A percentile compares a stretch with the other conserved stretches of the same genome.
Conservation (phyloP, 768 basidiomycete genomes). For the Leccinellum luteum region DNA sequence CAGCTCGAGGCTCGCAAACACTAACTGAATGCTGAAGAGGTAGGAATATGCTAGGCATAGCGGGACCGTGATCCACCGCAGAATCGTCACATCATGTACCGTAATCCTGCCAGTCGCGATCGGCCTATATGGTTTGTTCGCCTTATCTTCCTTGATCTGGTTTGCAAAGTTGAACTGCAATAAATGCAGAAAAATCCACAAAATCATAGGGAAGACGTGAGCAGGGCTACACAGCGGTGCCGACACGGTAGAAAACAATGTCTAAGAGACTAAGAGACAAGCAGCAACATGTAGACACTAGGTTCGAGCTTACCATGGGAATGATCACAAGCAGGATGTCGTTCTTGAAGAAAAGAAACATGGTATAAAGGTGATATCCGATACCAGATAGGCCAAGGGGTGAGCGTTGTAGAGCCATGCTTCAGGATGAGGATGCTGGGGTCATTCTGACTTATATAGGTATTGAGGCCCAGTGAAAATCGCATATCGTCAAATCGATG, state of each 20-base stretch:
- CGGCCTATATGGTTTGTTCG: conserved; percentile 46
- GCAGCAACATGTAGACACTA: neutral
- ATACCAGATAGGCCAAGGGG: too few species aligned
- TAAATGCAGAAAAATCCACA: conserved; percentile 47
- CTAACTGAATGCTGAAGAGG: conserved; percentile 23
- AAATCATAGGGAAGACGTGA: conserved; percentile 26
- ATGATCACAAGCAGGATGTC: too few species aligned
- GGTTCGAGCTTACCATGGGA: conserved; percentile 5
- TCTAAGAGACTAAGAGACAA: neutral
- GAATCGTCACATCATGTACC: conserved; percentile 28
- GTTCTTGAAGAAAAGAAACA: too few species aligned
- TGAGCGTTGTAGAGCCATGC: too few species aligned
- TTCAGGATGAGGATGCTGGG: too few species aligned
- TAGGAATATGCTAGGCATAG: neutral
- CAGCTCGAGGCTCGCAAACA: conserved; percentile 35
- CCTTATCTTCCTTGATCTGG: conserved; percentile 35
- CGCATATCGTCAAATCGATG: neutral
- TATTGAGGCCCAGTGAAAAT: neutral
- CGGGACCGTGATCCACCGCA: conserved; percentile 37
- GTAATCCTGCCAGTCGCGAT: conserved; percentile 44
- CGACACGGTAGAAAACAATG: neutral
- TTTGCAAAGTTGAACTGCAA: conserved; percentile 38
- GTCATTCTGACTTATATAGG: too few species aligned
- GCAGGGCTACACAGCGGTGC: conserved; percentile 27
- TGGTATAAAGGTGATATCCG: too few species aligned